Percentiles rank a stretch among this genome's conserved stretches.
phyloP scores from a whole-genome alignment of 164 flowering plant species.

The Liquidambar formosana region DNA sequence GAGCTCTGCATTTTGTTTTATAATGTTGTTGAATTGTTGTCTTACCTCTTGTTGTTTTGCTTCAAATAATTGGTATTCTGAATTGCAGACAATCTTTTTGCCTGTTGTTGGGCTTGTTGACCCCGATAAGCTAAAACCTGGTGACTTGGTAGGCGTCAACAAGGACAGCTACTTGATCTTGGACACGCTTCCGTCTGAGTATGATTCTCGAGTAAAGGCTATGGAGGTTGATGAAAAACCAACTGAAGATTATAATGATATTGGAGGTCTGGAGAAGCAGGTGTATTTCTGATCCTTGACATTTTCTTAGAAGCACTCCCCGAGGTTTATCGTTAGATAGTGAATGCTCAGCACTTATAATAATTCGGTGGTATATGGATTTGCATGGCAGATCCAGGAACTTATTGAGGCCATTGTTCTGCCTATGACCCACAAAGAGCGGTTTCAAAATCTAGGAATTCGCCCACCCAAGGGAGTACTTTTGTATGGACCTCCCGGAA shows the following conservation, averaged over 20 bases:
- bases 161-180: slow-evolving; percentile 93
- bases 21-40: not conserved
- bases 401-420: slow-evolving; percentile 94
- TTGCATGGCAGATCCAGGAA: slow-evolving; percentile 75
- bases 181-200: slow-evolving; percentile 94
- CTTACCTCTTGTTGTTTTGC: slow-evolving; percentile 3
- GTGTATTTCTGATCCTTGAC: slow-evolving; percentile 22
- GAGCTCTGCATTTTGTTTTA: not conserved
- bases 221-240: slow-evolving; percentile 99
- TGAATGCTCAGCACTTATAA: too few relatives aligned
- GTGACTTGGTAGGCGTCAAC: slow-evolving; percentile 95
- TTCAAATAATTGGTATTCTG: too few relatives aligned
- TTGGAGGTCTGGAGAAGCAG: slow-evolving; percentile 97
- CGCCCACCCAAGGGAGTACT: slow-evolving; percentile 97
- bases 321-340: not conserved
- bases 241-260: slow-evolving; percentile 94
- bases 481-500: slow-evolving; percentile 95
- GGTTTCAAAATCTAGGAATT: slow-evolving; percentile 83
- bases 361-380: not conserved
- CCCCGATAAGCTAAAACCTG: slow-evolving; percentile 89
- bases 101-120: slow-evolving; percentile 98
- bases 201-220: slow-evolving; percentile 98
- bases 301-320: not conserved
- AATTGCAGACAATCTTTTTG: slow-evolving; percentile 79
- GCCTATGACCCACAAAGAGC: slow-evolving; percentile 96